Conservation (phyloP, 345 rosid genomes). For the Melastoma malabathricum region DNA sequence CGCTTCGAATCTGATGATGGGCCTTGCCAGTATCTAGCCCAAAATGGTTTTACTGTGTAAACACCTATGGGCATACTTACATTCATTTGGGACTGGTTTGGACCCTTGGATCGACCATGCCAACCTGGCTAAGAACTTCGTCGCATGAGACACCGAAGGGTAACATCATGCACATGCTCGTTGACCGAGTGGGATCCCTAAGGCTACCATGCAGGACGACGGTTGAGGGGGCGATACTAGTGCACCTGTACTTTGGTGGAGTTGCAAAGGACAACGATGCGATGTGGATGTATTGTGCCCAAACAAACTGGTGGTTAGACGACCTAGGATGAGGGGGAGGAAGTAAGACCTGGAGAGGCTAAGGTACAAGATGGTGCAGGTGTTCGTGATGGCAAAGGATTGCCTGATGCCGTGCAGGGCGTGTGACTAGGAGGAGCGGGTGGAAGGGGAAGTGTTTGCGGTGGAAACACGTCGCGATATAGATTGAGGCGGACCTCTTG, state of each 20-base stretch:
- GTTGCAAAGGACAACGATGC: slow-evolving; percentile 18
- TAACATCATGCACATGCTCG: slow-evolving; percentile 20
- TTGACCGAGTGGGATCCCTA: slow-evolving; percentile 14
- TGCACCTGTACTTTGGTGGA: slow-evolving; percentile 41
- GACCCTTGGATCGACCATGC: slow-evolving; percentile 25
- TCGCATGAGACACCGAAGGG: slow-evolving; percentile 34
- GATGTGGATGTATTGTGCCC: slow-evolving; percentile 33
- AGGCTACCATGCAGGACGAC: slow-evolving; percentile 14
- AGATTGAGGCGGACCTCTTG: no score
- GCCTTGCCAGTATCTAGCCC: no score
- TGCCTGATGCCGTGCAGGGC: slow-evolving; percentile 9
- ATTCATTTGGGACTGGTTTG: slow-evolving; percentile 17
- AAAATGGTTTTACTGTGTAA: no score
- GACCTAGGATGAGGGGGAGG: slow-evolving; percentile 27
- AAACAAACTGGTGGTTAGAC: slow-evolving; percentile 14
- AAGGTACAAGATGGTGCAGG: slow-evolving; percentile 20
- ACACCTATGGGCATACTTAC: no score
- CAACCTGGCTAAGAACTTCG: slow-evolving; percentile 13
- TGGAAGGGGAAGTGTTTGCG: slow-evolving; percentile 21
- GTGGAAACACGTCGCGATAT: no score
- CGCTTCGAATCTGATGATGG: no score
- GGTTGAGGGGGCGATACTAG: slow-evolving; percentile 24
- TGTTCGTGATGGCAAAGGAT: slow-evolving; percentile 28
- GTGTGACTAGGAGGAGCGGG: slow-evolving; percentile 17
- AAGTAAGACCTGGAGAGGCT: slow-evolving; percentile 18